These are phyloP conservation scores for Catenaria anguillulae DNA, from an alignment of 371 early-diverging fungal genomes.

Conservation along the genomic window DNA sequence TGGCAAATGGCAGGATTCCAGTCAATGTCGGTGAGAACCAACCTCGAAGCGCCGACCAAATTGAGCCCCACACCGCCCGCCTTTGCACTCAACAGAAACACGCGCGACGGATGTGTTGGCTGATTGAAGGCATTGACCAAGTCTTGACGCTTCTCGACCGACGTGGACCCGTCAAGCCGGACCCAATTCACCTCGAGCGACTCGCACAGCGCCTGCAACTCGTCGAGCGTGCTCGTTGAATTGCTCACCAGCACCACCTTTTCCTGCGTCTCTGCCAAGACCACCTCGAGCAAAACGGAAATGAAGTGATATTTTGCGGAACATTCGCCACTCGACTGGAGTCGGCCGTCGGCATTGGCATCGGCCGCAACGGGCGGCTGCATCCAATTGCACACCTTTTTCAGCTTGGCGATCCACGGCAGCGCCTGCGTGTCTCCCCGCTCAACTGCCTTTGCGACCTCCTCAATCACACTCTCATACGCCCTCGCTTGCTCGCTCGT, in stretches of 20 bases:
- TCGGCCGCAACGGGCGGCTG: slow-evolving; percentile 23
- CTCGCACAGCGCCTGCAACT: slow-evolving; percentile 31
- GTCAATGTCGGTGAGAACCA: slow-evolving; percentile 43
- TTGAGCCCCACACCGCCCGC: slow-evolving; percentile 49
- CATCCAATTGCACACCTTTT: slow-evolving; percentile 33
- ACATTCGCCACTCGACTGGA: too few relatives aligned
- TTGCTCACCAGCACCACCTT: slow-evolving; percentile 57
- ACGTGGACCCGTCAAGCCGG: slow-evolving; percentile 48
- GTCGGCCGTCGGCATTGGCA: too few relatives aligned
- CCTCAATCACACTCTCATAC: slow-evolving; percentile 11
- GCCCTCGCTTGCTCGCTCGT: slow-evolving; percentile 20
- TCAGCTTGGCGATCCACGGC: slow-evolving; percentile 25
- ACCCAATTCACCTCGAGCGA: slow-evolving; percentile 21
- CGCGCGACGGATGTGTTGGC: slow-evolving; percentile 12
- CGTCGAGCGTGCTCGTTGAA: slow-evolving; percentile 44
- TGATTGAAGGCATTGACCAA: slow-evolving; percentile 24
- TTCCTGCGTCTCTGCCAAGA: slow-evolving; percentile 18
- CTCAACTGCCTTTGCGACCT: too few relatives aligned
- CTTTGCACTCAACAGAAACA: slow-evolving; percentile 43
- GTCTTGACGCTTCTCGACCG: slow-evolving; percentile 34
- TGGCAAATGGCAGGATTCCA: slow-evolving; percentile 31
- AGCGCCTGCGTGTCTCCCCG: slow-evolving; percentile 16
- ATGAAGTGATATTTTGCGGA: not conserved
- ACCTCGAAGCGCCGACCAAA: slow-evolving; percentile 36
- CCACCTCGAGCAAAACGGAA: not conserved